These are phyloP conservation scores for Metschnikowia baotianmanensis DNA, from an alignment of 805 yeast genomes.

Conservation along the genomic window DNA sequence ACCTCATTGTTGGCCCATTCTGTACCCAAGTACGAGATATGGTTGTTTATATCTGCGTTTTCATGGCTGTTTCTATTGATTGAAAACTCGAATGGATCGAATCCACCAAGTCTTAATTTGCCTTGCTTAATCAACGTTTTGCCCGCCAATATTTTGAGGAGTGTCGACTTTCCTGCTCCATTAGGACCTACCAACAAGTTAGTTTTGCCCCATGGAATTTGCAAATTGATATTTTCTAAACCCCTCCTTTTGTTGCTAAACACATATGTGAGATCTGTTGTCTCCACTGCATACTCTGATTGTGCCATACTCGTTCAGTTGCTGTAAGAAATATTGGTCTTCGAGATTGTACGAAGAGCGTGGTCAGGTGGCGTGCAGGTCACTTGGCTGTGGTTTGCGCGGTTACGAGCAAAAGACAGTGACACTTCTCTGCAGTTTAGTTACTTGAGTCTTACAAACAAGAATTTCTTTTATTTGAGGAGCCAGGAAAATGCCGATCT, in stretches of 20 bases:
- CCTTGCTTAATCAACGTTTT: slow-evolving; percentile 82
- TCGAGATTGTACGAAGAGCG: neutral
- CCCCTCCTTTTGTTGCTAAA: slow-evolving; percentile 63
- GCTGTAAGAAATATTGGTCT: neutral
- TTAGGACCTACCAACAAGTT: slow-evolving; percentile 87
- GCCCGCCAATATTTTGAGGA: slow-evolving; percentile 83
- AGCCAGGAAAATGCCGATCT: too few relatives aligned
- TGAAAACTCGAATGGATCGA: slow-evolving; percentile 77
- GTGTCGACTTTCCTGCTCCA: slow-evolving; percentile 96
- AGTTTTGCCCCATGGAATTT: slow-evolving; percentile 69
- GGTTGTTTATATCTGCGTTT: slow-evolving; percentile 44
- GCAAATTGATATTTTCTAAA: slow-evolving; percentile 57
- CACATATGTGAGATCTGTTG: slow-evolving; percentile 63
- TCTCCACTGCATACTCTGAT: slow-evolving; percentile 51
- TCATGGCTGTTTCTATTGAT: slow-evolving; percentile 45
- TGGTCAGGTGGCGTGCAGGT: slow-evolving; percentile 2
- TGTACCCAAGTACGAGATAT: slow-evolving; percentile 84
- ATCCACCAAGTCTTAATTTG: slow-evolving; percentile 67
- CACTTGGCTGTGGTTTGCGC: neutral
- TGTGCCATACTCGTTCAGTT: slow-evolving; percentile 5
- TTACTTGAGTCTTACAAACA: too few relatives aligned
- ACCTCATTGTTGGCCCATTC: slow-evolving; percentile 96
- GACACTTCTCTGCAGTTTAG: too few relatives aligned
- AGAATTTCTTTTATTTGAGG: too few relatives aligned
- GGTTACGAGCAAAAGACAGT: too few relatives aligned